A percentile compares a stretch with the other conserved stretches of the same genome.
These are phyloP conservation scores for Mortierella sp. DNA, from an alignment of 371 early-diverging fungal species.

Conservation along the genomic window DNA sequence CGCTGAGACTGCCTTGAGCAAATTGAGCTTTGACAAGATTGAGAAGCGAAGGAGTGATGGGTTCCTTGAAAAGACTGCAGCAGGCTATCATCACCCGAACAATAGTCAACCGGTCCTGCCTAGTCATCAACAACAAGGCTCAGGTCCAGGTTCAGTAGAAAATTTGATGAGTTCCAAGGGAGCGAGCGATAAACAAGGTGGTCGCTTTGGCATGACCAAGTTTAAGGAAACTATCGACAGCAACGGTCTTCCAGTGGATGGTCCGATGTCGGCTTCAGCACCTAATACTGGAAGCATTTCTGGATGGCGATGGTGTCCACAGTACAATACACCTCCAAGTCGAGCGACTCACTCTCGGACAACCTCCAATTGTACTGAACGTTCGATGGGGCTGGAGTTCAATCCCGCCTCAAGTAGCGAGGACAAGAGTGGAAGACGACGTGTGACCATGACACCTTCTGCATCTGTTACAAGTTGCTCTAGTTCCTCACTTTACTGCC, in stretches of 20 bases:
- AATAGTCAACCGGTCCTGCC: background rate
- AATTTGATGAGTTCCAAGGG: too few relatives aligned
- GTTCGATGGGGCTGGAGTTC: background rate
- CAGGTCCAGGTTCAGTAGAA: too few relatives aligned
- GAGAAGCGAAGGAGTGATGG: background rate
- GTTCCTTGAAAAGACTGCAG: background rate
- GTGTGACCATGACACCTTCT: conserved; percentile 15
- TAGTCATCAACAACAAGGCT: too few relatives aligned
- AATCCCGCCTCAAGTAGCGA: too few relatives aligned
- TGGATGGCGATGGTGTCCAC: conserved; percentile 1
- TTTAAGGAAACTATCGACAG: too few relatives aligned
- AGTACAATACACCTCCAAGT: background rate
- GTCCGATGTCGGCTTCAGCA: background rate
- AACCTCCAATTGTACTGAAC: background rate
- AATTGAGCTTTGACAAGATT: conserved; percentile 3
- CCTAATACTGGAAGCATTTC: background rate
- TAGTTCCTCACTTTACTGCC: background rate
- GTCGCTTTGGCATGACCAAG: too few relatives aligned
- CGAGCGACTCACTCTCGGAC: background rate
- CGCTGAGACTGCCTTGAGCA: background rate
- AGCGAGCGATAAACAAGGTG: too few relatives aligned
- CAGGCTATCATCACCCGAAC: background rate
- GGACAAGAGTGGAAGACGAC: background rate
- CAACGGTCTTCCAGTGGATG: background rate
- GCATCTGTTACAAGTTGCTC: conserved; percentile 18